These are phyloP conservation scores for Irpex sp. DNA, from an alignment of 1,284 basidiomycete genomes.

Conservation along the genomic window DNA sequence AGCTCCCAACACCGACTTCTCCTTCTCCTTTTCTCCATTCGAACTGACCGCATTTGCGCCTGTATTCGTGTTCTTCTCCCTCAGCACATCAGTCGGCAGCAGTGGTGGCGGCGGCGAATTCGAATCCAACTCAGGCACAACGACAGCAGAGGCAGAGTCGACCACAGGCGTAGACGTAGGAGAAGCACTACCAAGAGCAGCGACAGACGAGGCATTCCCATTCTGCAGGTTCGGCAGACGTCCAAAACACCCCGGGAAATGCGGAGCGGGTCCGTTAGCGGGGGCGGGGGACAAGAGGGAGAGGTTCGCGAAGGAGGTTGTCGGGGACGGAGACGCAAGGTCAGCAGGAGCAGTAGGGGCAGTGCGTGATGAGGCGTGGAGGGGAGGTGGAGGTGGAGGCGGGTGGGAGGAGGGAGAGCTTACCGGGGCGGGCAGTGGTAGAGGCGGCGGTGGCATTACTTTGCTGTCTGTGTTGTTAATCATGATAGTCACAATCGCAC, in stretches of 20 bases:
- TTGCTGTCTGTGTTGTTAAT: not conserved
- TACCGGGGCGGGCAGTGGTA: not conserved
- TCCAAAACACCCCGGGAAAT: conserved; percentile 1
- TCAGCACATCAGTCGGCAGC: too few relatives aligned
- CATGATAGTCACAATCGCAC: not conserved
- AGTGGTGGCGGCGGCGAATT: too few relatives aligned
- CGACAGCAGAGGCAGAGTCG: too few relatives aligned
- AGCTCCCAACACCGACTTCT: not conserved
- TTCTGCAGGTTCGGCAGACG: not conserved
- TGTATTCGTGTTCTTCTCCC: too few relatives aligned
- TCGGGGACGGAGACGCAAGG: conserved; percentile 28
- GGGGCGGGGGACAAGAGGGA: conserved; percentile 34
- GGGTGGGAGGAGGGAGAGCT: not conserved
- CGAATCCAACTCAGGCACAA: too few relatives aligned
- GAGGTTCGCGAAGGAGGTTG: conserved; percentile 31
- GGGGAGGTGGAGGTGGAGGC: not conserved
- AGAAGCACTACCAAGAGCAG: too few relatives aligned
- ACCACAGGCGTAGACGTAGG: too few relatives aligned
- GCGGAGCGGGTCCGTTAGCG: conserved; percentile 8
- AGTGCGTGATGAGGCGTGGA: not conserved
- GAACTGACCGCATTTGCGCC: not conserved
- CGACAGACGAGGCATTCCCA: too few relatives aligned
- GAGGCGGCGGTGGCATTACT: conserved; percentile 9
- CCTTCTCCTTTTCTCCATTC: not conserved
- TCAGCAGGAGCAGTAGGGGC: conserved; percentile 1